phyloP scores from a whole-genome alignment of 148 eudicot genomes.

The Euryodendron excelsum region DNA sequence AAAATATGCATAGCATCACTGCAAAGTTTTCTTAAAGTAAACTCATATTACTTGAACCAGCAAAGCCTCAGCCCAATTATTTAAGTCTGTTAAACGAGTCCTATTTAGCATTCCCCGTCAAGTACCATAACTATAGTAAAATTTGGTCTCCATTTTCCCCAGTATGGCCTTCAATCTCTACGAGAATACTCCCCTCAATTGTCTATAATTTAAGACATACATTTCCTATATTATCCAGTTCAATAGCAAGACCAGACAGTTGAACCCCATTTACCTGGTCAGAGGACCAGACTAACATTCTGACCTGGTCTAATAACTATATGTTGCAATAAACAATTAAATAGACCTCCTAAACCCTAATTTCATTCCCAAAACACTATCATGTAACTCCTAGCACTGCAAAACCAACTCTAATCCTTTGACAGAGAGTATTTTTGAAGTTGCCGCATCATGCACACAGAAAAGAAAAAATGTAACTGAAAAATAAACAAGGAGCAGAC shows the following conservation, averaged over 20 bases:
- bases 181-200: not conserved
- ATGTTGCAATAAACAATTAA: not conserved
- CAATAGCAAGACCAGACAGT: not conserved
- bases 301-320: not conserved
- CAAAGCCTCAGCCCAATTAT: not conserved
- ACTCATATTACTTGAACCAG: not conserved
- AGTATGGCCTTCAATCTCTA: not conserved
- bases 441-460: not conserved
- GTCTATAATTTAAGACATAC: not conserved
- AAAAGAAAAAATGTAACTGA: not conserved
- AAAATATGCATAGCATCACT: not conserved
- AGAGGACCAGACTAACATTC: not conserved
- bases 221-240: not conserved
- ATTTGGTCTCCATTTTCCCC: not conserved
- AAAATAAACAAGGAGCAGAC: conserved; percentile 22
- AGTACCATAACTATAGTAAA: not conserved
- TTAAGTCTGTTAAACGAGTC: not conserved
- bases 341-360: not conserved
- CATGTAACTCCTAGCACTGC: not conserved
- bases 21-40: not conserved
- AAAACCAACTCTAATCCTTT: not conserved
- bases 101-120: not conserved
- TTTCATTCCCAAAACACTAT: not conserved
- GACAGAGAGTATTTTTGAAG: not conserved
- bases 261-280: not conserved